Evolutionary conservation across 2,329 filamentous ascomycete species (phyloP).

Genomic region (Teratosphaeria viscida): DNA sequence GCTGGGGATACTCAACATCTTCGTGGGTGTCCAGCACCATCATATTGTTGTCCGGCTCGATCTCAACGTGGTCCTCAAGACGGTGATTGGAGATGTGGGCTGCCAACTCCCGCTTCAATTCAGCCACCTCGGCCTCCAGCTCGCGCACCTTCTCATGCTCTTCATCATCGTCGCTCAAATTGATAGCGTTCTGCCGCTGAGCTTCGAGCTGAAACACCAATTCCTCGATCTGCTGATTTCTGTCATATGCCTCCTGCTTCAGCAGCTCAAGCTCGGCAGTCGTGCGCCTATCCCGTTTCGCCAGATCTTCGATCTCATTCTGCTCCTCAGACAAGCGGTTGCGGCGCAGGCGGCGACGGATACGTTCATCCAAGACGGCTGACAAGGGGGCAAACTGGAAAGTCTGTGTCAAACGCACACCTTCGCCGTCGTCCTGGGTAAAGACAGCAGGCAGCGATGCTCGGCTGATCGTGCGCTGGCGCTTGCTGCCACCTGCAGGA

Average conservation of each 20-base stretch:
- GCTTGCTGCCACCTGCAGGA: slow-evolving; percentile 12
- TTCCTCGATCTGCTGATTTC: slow-evolving; percentile 22
- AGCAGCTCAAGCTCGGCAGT: slow-evolving; percentile 26
- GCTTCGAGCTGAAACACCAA: slow-evolving; percentile 28
- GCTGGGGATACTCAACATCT: slow-evolving; percentile 17
- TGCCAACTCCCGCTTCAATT: slow-evolving; percentile 21
- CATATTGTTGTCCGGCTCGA: slow-evolving; percentile 20
- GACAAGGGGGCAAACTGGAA: slow-evolving; percentile 22
- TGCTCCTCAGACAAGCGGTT: slow-evolving; percentile 31
- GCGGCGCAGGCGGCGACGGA: slow-evolving; percentile 29
- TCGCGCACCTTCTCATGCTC: slow-evolving; percentile 24
- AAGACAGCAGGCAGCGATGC: slow-evolving; percentile 22
- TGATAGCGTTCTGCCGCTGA: slow-evolving; percentile 29
- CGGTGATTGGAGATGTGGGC: slow-evolving; percentile 14
- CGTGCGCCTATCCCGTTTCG: slow-evolving; percentile 15
- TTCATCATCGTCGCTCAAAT: slow-evolving; percentile 26
- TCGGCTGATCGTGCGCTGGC: slow-evolving; percentile 17
- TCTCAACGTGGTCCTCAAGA: slow-evolving; percentile 11
- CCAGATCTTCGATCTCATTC: slow-evolving; percentile 28
- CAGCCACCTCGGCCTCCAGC: slow-evolving; percentile 21
- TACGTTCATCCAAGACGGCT: slow-evolving; percentile 22
- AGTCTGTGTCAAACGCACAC: slow-evolving; percentile 13
- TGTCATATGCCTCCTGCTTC: slow-evolving; percentile 26
- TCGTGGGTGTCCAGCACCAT: slow-evolving; percentile 22
- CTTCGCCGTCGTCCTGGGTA: slow-evolving; percentile 9